Evolutionary conservation across 2,329 filamentous ascomycete species (phyloP).

Genomic region (Mollisia scopiformis): DNA sequence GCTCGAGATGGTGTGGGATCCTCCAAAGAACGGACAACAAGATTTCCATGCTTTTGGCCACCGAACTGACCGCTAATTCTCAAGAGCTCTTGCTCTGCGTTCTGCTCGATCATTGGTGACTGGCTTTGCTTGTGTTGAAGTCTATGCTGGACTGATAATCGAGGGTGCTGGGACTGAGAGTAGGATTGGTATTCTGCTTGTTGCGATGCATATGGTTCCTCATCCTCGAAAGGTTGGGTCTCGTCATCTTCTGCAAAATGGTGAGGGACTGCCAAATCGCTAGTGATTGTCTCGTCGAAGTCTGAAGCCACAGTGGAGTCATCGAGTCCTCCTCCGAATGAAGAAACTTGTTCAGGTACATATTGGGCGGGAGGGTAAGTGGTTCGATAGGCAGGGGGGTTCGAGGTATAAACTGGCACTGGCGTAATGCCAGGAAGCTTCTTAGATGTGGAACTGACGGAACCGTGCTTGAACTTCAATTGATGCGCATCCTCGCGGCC

Average conservation of each 20-base stretch:
- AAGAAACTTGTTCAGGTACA: background rate
- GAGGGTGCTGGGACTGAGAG: background rate
- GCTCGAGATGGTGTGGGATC: background rate
- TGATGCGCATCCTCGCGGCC: background rate
- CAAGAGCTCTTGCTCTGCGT: background rate
- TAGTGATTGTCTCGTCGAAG: constrained; percentile 7
- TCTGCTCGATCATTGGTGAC: constrained; percentile 1
- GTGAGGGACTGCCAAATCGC: background rate
- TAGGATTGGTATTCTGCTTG: background rate
- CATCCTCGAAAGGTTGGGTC: too few relatives aligned
- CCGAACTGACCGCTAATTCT: constrained; percentile 14
- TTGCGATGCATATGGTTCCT: background rate
- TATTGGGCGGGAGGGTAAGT: background rate
- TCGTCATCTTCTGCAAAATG: background rate
- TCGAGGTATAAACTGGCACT: constrained; percentile 5
- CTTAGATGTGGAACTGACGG: background rate
- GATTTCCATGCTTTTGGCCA: background rate
- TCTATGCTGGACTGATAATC: background rate
- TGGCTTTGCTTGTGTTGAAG: constrained; percentile 17
- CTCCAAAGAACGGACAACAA: background rate
- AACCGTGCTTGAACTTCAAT: background rate
- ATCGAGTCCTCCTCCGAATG: background rate
- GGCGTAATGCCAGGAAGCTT: background rate
- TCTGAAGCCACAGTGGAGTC: background rate
- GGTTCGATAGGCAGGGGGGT: constrained; percentile 1